These are phyloP conservation scores for Linaria vulgaris DNA, from an alignment of 257 asterid genomes.

Conservation along the genomic window DNA sequence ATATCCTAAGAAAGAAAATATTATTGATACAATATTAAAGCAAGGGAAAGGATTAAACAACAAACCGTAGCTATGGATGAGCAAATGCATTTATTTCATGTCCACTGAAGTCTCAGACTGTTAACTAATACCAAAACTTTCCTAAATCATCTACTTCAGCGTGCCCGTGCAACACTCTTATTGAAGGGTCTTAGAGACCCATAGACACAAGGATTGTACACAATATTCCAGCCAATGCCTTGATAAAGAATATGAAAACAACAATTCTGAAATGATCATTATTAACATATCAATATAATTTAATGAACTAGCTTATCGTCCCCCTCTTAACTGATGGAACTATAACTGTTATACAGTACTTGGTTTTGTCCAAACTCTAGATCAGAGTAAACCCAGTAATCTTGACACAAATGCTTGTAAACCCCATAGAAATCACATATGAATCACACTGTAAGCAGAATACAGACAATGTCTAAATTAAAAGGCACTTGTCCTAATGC, in stretches of 20 bases:
- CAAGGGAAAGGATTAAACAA: conserved; percentile 10
- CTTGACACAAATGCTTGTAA: not conserved
- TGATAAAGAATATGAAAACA: not conserved
- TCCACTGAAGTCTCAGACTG: conserved; percentile 2
- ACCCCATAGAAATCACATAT: not conserved
- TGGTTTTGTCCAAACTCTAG: too few species aligned
- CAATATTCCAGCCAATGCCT: conserved; percentile 5
- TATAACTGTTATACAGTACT: too few species aligned
- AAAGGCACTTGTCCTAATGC: too few species aligned
- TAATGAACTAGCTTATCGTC: not conserved
- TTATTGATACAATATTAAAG: conserved; percentile 14
- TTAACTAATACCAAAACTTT: conserved; percentile 10
- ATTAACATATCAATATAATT: conserved; percentile 12
- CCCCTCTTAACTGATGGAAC: too few species aligned
- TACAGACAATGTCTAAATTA: too few species aligned
- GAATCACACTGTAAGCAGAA: not conserved
- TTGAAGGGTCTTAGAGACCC: conserved; percentile 16
- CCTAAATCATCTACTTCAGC: not conserved
- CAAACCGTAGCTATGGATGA: conserved; percentile 22
- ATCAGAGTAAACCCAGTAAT: not conserved
- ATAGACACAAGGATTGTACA: conserved; percentile 5
- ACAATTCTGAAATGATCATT: not conserved
- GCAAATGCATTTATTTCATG: conserved; percentile 20
- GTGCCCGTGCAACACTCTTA: not conserved
- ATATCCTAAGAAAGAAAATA: conserved; percentile 49